Base-by-base conservation (phyloP, 257 asterid species). In the Salvia miltiorrhiza region DNA sequence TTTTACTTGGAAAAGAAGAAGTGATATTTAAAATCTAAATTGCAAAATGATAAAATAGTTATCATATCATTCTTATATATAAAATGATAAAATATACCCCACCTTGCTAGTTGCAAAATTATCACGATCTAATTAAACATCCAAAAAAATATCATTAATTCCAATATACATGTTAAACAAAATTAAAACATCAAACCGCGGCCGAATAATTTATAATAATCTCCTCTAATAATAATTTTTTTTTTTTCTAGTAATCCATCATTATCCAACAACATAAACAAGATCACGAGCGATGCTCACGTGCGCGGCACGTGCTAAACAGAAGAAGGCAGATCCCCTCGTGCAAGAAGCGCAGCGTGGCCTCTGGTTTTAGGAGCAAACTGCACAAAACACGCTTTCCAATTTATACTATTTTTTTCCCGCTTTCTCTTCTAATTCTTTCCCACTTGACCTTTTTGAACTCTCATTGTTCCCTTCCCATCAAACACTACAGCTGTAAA, bases 401-500 rank as follows among this genome's bases (percentile, higher is more conserved):
- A 8, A 28, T 63, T 40, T 24, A 63, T 62, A 23, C 67, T 3
- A 0, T 3, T 7, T 5, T 35, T 5, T 35, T 5, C 37, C 5
- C 53, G 48, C 3, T 37, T 37, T 37, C 39, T 41, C 14, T 21
- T 40, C 37, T 23, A 4, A 62, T 37, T 39, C 45, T 67, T 63
- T 73, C 49, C 83, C 50, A 12, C 43, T 33, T 52, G 66, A 45
- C 20, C 2, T 64, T 82, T 80, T 77, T 73, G 55, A 76, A 68
- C 70, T 74, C 69, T 19, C 53, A 52, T 14, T 77, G 80, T 76
- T 79, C 83, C 82, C 83, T 57, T 2, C 21, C 10, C 67, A 67
- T 68, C 73, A 58, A 78, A 82, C 81, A 72, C 23, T 67, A 79
- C 84, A 85, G 84, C 84, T 85, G 85, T 56, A 60, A 14, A 24